Conservation (phyloP, 257 asterid species). For the Solanum chmielewskii region DNA sequence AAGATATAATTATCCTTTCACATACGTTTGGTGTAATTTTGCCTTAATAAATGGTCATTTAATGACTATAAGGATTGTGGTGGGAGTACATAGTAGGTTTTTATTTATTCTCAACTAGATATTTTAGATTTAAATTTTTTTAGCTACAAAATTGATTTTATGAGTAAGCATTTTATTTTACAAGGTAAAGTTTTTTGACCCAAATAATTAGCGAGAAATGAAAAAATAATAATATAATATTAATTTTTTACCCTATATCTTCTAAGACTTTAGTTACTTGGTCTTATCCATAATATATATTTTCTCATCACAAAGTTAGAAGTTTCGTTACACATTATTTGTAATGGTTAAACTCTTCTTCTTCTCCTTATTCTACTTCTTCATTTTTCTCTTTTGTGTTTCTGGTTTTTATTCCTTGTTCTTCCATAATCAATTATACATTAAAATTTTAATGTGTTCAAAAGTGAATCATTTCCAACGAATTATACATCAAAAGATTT, state of each 20-base stretch:
- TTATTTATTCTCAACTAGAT: too few species aligned
- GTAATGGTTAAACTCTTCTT: neutral
- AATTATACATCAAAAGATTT: too few species aligned
- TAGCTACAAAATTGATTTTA: accelerated
- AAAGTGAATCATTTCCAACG: too few species aligned
- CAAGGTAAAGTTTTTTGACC: too few species aligned
- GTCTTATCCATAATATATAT: neutral
- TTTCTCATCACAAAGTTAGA: neutral
- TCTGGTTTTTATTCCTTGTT: neutral
- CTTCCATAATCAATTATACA: neutral
- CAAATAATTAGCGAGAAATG: neutral
- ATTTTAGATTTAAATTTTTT: too few species aligned
- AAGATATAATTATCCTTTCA: neutral
- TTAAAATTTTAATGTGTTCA: neutral
- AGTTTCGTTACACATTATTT: neutral
- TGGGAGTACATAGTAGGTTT: neutral
- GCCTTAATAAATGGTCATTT: neutral
- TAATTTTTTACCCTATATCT: neutral
- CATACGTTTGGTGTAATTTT: neutral
- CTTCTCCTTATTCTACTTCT: too few species aligned
- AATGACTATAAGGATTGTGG: neutral
- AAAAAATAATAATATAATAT: too few species aligned
- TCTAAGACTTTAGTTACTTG: neutral
- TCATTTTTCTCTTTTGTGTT: too few species aligned
- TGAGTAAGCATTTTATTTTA: too few species aligned